Base-by-base conservation (phyloP, 441 rosid species). In the Erodium moschatum region DNA sequence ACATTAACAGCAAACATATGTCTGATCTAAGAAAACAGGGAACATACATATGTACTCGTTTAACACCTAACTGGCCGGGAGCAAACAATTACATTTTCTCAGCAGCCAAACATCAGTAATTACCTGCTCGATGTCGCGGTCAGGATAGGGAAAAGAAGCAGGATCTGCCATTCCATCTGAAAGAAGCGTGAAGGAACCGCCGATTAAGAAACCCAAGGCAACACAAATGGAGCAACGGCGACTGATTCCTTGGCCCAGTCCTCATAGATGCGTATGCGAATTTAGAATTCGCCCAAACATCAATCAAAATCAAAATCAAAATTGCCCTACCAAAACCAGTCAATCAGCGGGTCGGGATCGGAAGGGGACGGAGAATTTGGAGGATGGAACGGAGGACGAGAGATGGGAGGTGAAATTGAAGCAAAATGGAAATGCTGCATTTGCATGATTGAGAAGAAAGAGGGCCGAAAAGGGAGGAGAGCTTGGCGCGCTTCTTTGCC, bases 41-140 rank as follows among this genome's bases (percentile, higher is more conserved):
- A 24, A 24, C 27, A 24, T 33, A 33, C 38, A 33, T 5, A 3
- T 33, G 6, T 33, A 33, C 38, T 33, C 38, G 4, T 33, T 33
- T 3, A 33, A 5, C 38, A 33, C 38, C 38, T 33, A 33, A 33
- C 38, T 33, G 38, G 6, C 4, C 38, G 6, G 38, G 38, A 24
- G 27, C 27, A 24, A 33, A 33, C 38, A 33, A 33, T 33, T 33
- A 33, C 38, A 33, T 33, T 33, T 33, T 33, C 38, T 33, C 38
- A 5, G 6, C 6, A 33, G 38, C 38, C 38, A 33, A 33, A 33
- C 38, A 33, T 33, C 3, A 33, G 38, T 33, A 33, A 33, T 15
- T 70, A 93, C 97, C 76, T 90, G 98, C 77, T 89, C 97, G 69
- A 85, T 79, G 38, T 33, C 38, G 82, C 98, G 97, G 70, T 90